A percentile compares a stretch with the other conserved stretches of the same genome.
phyloP scores from a whole-genome alignment of 1,139 yeast species.

The Scheffersomyces cryptocercus region DNA sequence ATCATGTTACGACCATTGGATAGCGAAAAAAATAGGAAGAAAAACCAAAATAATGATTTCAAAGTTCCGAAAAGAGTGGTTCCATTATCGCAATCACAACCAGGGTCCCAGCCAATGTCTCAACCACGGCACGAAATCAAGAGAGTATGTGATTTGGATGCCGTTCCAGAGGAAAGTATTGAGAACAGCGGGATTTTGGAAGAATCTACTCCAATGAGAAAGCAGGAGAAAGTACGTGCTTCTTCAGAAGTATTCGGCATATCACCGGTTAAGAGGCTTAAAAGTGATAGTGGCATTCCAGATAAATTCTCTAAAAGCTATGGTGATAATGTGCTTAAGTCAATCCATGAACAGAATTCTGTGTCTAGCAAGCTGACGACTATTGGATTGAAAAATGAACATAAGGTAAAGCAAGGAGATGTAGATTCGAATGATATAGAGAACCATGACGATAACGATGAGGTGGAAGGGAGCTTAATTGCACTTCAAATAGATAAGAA shows the following conservation, averaged over 20 bases:
- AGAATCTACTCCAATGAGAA: slow-evolving; percentile 4
- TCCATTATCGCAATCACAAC: slow-evolving; percentile 45
- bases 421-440: background rate
- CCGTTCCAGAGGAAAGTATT: slow-evolving; percentile 10
- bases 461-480: background rate
- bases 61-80: slow-evolving; percentile 46
- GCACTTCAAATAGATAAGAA: background rate
- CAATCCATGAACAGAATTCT: too few relatives aligned
- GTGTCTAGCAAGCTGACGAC: too few relatives aligned
- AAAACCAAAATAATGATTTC: slow-evolving; percentile 32
- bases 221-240: background rate
- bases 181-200: slow-evolving; percentile 1
- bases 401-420: background rate
- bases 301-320: background rate
- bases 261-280: slow-evolving; percentile 5
- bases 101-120: slow-evolving; percentile 16
- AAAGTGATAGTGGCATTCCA: background rate
- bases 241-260: slow-evolving; percentile 1
- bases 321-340: too few relatives aligned
- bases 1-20: slow-evolving; percentile 48
- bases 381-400: too few relatives aligned
- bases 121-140: slow-evolving; percentile 6
- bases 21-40: slow-evolving; percentile 23
- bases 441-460: background rate
- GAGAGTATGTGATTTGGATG: background rate